Conservation (phyloP, 768 basidiomycete genomes). For the Jaapia argillacea region DNA sequence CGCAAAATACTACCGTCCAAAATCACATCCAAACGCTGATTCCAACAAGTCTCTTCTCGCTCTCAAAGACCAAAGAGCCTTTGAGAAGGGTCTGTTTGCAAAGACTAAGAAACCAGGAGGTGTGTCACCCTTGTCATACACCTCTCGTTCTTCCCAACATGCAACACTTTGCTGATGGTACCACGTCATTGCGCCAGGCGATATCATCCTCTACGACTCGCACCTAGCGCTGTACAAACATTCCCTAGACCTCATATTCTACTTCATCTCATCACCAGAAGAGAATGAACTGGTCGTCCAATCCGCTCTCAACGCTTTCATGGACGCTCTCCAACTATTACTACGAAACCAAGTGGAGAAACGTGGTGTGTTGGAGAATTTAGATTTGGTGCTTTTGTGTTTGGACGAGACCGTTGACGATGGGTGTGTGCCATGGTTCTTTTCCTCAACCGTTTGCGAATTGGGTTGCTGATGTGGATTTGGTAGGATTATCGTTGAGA, state of each 20-base stretch:
- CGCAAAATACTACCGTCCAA: slow-evolving; percentile 91
- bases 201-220: slow-evolving; percentile 85
- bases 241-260: slow-evolving; percentile 91
- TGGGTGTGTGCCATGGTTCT: slow-evolving; percentile 50
- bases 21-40: slow-evolving; percentile 48
- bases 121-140: slow-evolving; percentile 23
- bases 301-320: slow-evolving; percentile 71
- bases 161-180: background rate
- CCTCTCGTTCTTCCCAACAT: background rate
- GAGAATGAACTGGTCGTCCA: slow-evolving; percentile 98
- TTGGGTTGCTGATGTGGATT: background rate
- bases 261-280: slow-evolving; percentile 75
- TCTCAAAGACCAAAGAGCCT: slow-evolving; percentile 88
- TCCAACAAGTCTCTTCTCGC: slow-evolving; percentile 47
- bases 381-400: slow-evolving; percentile 87
- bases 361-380: slow-evolving; percentile 85
- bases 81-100: slow-evolving; percentile 92
- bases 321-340: slow-evolving; percentile 78
- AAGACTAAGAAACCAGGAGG: slow-evolving; percentile 94
- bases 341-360: slow-evolving; percentile 93
- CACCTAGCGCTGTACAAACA: slow-evolving; percentile 92
- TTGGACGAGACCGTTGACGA: slow-evolving; percentile 97
- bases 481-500: slow-evolving; percentile 88
- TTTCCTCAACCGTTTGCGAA: background rate
- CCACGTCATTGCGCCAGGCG: slow-evolving; percentile 41